Evolutionary conservation across 371 early-diverging fungal genomes (phyloP).

Genomic region (Circinella minor): DNA sequence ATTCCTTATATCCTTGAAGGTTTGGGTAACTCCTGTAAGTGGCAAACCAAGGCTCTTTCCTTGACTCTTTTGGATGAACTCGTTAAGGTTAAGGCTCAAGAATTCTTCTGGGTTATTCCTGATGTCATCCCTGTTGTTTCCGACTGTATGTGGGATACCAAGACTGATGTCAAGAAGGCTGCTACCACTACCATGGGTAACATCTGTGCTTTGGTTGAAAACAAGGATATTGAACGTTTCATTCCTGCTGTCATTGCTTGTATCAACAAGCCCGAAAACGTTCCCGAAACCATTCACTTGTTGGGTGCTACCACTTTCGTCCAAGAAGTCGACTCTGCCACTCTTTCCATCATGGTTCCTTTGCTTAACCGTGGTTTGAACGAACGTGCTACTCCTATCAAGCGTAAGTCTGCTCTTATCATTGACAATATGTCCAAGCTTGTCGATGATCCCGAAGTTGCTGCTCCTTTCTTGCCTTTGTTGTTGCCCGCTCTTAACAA

Average conservation of each 20-base stretch:
- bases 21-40: constrained; percentile 71
- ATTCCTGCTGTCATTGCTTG: constrained; percentile 66
- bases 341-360: constrained; percentile 84
- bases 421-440: constrained; percentile 89
- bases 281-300: constrained; percentile 68
- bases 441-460: constrained; percentile 79
- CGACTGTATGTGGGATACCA: constrained; percentile 78
- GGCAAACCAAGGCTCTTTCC: constrained; percentile 77
- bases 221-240: constrained; percentile 70
- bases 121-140: constrained; percentile 75
- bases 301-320: constrained; percentile 81
- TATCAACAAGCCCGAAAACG: constrained; percentile 71
- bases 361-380: constrained; percentile 78
- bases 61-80: constrained; percentile 59
- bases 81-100: constrained; percentile 57
- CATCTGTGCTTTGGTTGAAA: constrained; percentile 60
- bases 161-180: constrained; percentile 62
- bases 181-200: constrained; percentile 58
- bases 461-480: constrained; percentile 82
- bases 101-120: constrained; percentile 65
- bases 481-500: constrained; percentile 80
- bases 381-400: constrained; percentile 64
- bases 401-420: constrained; percentile 84
- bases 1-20: constrained; percentile 64
- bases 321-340: constrained; percentile 77